Evolutionary conservation across 805 yeast species (phyloP).

Genomic region (Starmerella roubikii): DNA sequence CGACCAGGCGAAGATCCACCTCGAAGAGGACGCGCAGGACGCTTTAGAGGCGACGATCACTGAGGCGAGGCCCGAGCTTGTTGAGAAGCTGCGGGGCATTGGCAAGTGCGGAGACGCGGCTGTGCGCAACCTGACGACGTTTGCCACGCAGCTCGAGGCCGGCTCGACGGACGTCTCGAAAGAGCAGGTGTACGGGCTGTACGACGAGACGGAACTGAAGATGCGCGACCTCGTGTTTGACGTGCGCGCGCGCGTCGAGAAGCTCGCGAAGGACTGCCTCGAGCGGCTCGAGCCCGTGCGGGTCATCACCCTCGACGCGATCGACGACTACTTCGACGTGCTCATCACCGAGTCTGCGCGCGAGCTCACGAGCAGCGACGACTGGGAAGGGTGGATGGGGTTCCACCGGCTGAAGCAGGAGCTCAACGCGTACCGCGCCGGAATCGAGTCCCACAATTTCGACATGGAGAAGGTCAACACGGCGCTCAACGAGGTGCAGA

Average conservation of each 20-base stretch:
- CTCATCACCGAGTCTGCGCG: slow-evolving; percentile 20
- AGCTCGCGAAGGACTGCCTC: slow-evolving; percentile 19
- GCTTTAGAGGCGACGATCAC: slow-evolving; percentile 6
- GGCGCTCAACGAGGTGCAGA: slow-evolving; percentile 21
- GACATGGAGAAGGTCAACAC: slow-evolving; percentile 17
- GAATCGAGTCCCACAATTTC: slow-evolving; percentile 17
- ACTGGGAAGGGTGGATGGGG: slow-evolving; percentile 19
- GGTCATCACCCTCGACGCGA: slow-evolving; percentile 20
- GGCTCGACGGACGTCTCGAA: neutral
- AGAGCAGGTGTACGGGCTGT: slow-evolving; percentile 17
- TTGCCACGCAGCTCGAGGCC: slow-evolving; percentile 13
- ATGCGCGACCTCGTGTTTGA: slow-evolving; percentile 16
- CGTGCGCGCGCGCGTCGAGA: slow-evolving; percentile 20
- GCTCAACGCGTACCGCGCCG: slow-evolving; percentile 13
- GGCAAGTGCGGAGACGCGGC: slow-evolving; percentile 14
- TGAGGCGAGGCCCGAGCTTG: slow-evolving; percentile 19
- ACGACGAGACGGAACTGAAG: slow-evolving; percentile 15
- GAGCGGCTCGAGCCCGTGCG: slow-evolving; percentile 17
- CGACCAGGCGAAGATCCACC: slow-evolving; percentile 15
- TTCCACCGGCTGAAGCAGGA: slow-evolving; percentile 18
- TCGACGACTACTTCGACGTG: slow-evolving; percentile 22
- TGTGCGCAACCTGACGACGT: slow-evolving; percentile 11
- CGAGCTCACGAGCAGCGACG: slow-evolving; percentile 17
- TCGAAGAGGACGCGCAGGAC: slow-evolving; percentile 15
- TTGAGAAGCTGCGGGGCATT: slow-evolving; percentile 17